These are phyloP conservation scores for Diaporthe sp. DNA, from an alignment of 2,329 filamentous ascomycete genomes.

Conservation along the genomic window DNA sequence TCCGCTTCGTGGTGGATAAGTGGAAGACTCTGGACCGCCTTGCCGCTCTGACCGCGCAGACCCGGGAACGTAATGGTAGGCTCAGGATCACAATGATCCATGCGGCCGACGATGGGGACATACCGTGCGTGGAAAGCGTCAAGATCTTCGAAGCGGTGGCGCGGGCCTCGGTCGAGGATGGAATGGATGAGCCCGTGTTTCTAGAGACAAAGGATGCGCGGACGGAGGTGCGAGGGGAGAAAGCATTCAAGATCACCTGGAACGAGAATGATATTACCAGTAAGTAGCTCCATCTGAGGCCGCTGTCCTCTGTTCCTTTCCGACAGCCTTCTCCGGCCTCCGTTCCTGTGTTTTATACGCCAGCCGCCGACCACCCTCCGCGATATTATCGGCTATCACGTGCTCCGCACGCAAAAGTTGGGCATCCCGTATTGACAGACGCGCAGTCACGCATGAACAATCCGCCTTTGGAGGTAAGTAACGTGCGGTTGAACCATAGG, in stretches of 20 bases:
- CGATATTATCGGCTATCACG: neutral
- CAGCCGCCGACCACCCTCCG: neutral
- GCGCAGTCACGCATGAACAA: conserved; percentile 63
- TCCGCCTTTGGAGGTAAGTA: conserved; percentile 68
- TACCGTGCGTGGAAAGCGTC: conserved; percentile 80
- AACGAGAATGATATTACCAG: conserved; percentile 58
- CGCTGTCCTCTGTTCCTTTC: neutral
- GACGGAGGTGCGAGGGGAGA: conserved; percentile 58
- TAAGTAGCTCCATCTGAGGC: neutral
- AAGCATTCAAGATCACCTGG: conserved; percentile 64
- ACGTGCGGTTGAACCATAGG: neutral
- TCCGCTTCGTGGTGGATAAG: conserved; percentile 78
- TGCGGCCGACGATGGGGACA: conserved; percentile 84
- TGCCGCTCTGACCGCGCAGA: conserved; percentile 65
- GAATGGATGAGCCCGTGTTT: conserved; percentile 54
- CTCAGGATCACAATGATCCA: conserved; percentile 82
- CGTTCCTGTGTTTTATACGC: neutral
- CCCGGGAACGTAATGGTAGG: conserved; percentile 56
- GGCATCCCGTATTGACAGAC: neutral
- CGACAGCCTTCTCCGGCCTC: no score
- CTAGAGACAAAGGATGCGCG: conserved; percentile 56
- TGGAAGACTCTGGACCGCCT: conserved; percentile 83
- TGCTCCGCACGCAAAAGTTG: neutral
- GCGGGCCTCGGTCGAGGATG: conserved; percentile 60
- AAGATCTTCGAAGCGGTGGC: conserved; percentile 73